Conservation (phyloP, 2,329 filamentous ascomycete genomes). For the Fusarium sp. region DNA sequence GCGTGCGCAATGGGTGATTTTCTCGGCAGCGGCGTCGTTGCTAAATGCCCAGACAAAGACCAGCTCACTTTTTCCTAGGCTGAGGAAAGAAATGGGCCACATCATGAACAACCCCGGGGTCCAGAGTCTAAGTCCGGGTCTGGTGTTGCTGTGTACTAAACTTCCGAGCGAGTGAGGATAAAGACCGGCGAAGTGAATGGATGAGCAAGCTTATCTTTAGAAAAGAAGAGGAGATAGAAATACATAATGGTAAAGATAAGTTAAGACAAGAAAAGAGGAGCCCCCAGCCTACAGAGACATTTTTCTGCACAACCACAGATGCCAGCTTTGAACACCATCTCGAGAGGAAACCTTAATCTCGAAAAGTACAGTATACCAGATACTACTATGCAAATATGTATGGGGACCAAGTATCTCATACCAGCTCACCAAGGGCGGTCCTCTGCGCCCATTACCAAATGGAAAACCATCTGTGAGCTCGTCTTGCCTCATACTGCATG, state of each 20-base stretch:
- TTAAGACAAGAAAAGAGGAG: conserved; percentile 41
- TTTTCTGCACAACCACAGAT: conserved; percentile 33
- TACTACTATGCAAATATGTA: accelerated
- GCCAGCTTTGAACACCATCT: conserved; percentile 31
- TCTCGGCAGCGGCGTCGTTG: conserved; percentile 37
- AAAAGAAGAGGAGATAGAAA: conserved; percentile 52
- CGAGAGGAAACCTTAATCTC: not conserved
- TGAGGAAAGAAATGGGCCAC: conserved; percentile 28
- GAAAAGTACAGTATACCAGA: conserved; percentile 24
- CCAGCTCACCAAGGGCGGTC: conserved; percentile 37
- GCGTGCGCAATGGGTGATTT: conserved; percentile 10
- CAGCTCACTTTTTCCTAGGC: conserved; percentile 24
- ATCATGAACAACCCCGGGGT: conserved; percentile 25
- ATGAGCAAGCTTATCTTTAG: conserved; percentile 50
- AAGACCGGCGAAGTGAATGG: conserved; percentile 28
- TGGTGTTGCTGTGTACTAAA: conserved; percentile 16
- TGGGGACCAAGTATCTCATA: conserved; percentile 26
- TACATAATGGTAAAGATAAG: conserved; percentile 55
- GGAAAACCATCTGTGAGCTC: conserved; percentile 41
- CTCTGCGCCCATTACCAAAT: conserved; percentile 49
- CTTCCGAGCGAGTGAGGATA: conserved; percentile 34
- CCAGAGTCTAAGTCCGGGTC: conserved; percentile 9
- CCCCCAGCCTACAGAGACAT: conserved; percentile 33
- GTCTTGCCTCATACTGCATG: conserved; percentile 50
- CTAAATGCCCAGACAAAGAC: conserved; percentile 25